Base-by-base conservation (phyloP, 2,329 filamentous ascomycete species). In the Cladophialophora bantiana region DNA sequence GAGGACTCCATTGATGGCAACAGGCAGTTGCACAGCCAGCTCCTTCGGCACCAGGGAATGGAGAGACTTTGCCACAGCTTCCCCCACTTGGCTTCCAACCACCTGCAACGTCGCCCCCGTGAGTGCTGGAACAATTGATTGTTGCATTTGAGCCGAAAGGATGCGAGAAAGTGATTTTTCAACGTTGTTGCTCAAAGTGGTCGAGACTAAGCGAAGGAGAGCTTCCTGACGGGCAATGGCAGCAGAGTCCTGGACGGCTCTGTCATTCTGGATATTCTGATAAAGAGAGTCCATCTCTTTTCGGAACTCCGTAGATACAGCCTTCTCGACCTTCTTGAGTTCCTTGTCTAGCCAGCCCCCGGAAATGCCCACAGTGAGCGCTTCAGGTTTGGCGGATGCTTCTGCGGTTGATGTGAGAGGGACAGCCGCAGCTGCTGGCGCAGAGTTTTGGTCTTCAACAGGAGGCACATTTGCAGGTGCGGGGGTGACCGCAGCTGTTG, bases 141-240 rank as follows among this genome's bases (percentile, higher is more conserved):
- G 85, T 68, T 92, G 86, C 71, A 97, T 92, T 77, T 91, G 90
- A 56, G 88, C 85, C 55, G 88, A 86, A 59, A 97, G 89, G 72
- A 96, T 91, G 68, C 88, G 89, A 68, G 88, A 84, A 42, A 97
- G 84, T 26, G 92, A 91, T 73, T 90, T 89, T 77, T 92, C 89
- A 31, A 92, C 86, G 64, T 91, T 91, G 67, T 90, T 88, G 10
- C 87, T 87, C 53, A 92, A 78, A 2, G 89, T 91, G 68, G 83
- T 86, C 1, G 89, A 91, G 3, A 92, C 86, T 61, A 91, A 78
- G 34, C 88, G 87, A 52, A 92, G 83, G 20, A 92, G 83, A 48
- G 89, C 87, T 72, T 91, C 88, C 74, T 91, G 89, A 74, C 89
- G 88, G n/a, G 88, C 85, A 48, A 84, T 82, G 45, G 85, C 84